Percentiles rank a stretch among this genome's conserved stretches.
These are phyloP conservation scores for Cadophora sp. DNA, from an alignment of 2,329 filamentous ascomycete species.

Conservation along the genomic window DNA sequence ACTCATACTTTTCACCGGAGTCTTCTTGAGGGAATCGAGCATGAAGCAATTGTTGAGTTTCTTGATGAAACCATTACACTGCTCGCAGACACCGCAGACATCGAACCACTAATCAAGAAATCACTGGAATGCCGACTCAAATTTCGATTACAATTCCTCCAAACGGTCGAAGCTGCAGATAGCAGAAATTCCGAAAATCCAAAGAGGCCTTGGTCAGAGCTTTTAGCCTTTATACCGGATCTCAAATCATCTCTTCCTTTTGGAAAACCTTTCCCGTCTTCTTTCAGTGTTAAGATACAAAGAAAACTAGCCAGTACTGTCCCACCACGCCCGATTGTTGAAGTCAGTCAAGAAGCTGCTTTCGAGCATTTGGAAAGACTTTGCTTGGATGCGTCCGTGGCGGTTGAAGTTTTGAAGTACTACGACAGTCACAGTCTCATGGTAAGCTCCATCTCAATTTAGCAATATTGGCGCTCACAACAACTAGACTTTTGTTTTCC, in stretches of 20 bases:
- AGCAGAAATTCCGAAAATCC: conserved; percentile 53
- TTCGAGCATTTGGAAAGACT: conserved; percentile 72
- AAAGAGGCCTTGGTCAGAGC: conserved; percentile 50
- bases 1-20: conserved; percentile 87
- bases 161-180: conserved; percentile 54
- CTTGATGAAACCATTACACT: conserved; percentile 44
- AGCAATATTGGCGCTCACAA: conserved; percentile 17
- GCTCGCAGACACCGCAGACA: conserved; percentile 32
- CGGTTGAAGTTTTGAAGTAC: conserved; percentile 72
- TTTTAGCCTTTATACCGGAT: conserved; percentile 53
- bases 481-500: conserved; percentile 71
- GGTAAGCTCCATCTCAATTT: conserved; percentile 53
- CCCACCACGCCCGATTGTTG: conserved; percentile 87
- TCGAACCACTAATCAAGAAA: conserved; percentile 47
- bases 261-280: conserved; percentile 71
- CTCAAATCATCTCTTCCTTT: conserved; percentile 67
- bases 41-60: conserved; percentile 46
- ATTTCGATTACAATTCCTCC: conserved; percentile 70
- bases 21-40: conserved; percentile 70
- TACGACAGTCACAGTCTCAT: conserved; percentile 72
- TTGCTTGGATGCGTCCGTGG: conserved; percentile 74
- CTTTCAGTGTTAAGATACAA: conserved; percentile 91
- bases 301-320: conserved; percentile 92
- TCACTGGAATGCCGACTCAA: conserved; percentile 71
- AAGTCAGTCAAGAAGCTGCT: conserved; percentile 75